Base-by-base conservation (phyloP, 140 eudicot genomes). In the Senecio squalidus region DNA sequence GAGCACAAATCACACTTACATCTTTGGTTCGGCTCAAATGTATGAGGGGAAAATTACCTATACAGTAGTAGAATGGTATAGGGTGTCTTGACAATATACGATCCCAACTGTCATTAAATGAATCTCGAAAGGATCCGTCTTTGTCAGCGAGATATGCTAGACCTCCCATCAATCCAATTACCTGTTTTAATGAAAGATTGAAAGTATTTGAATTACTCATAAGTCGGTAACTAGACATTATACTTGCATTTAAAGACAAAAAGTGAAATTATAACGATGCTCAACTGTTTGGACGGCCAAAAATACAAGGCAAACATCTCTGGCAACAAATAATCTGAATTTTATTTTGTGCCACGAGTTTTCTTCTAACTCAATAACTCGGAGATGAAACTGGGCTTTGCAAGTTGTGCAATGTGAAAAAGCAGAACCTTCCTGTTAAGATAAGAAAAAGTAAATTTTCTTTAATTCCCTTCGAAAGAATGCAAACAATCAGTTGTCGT, bases 361-460 rank as follows among this genome's bases (percentile, higher is more conserved):
- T n/a, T 76, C 89, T 74, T 82, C 94, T 60, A 68, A 62, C 27
- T 62, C 84, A 18, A 72, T 77, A 20, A 82, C 84, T 67, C 74
- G 89, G 38, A 89, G 89, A 76, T 85, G 95, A 66, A 80, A 89
- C 58, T 80, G 95, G 46, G 97, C 95, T 78, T 85, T 89, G 76
- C 97, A 85, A 58, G 95, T 89, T 5, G 95, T 89, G 77, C 95
- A 89, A 74, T 89, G 97, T 30, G 95, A 82, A 74, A 89, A 85
- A 31, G 94, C 87, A 78, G 75, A 81, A 9, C 97, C 97, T 67
- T 89, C 95, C 97, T 89, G 63, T 64, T 27, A 11, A 61, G 27
- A 54, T 44, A 33, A 58, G 9, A 34, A 25, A 40, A 15, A 39
- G 30, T 26, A 36, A 8, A 1, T 39, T 39, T 4, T 3, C 16